Percentiles rank a stretch among this genome's conserved stretches.
Evolutionary conservation across 805 yeast species (phyloP).

Genomic region (Wickerhamiella cacticola): DNA sequence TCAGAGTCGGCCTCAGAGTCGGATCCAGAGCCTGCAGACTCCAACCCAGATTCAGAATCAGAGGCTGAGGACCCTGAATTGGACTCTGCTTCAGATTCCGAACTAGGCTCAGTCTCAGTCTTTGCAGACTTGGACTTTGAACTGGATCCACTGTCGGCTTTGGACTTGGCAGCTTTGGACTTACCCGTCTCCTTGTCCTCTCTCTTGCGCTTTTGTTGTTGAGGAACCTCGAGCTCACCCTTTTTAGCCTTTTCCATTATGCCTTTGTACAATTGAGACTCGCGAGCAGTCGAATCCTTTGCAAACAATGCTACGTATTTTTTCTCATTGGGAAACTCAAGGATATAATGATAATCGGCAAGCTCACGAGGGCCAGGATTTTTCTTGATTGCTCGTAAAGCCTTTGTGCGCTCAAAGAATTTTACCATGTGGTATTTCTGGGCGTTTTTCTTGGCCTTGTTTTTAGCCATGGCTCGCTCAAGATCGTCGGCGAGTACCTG

Average conservation of each 20-base stretch:
- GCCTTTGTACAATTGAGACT: constrained; percentile 38
- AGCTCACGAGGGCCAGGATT: constrained; percentile 27
- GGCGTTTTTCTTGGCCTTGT: constrained; percentile 41
- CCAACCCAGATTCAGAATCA: not conserved
- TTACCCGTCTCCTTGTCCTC: not conserved
- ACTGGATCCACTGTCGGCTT: not conserved
- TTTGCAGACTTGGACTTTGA: not conserved
- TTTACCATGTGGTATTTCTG: constrained; percentile 85
- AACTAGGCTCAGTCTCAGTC: not conserved
- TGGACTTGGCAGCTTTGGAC: not conserved
- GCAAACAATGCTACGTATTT: constrained; percentile 76
- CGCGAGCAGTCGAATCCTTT: constrained; percentile 30
- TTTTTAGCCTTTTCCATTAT: constrained; percentile 42
- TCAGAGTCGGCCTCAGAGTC: not conserved
- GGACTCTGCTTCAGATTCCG: not conserved
- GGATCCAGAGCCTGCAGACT: not conserved
- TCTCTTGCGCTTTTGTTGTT: not conserved
- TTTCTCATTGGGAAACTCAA: constrained; percentile 63
- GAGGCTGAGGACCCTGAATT: not conserved
- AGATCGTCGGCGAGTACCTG: constrained; percentile 52
- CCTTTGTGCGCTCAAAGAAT: constrained; percentile 83
- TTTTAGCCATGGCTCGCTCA: constrained; percentile 35
- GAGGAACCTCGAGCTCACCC: constrained; percentile 36
- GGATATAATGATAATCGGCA: constrained; percentile 58
- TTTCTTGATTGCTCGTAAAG: constrained; percentile 53